Percentiles rank a stretch among this genome's conserved stretches.
Conservation (phyloP, 2,329 filamentous ascomycete genomes). For the Sclerotinia nivalis region DNA sequence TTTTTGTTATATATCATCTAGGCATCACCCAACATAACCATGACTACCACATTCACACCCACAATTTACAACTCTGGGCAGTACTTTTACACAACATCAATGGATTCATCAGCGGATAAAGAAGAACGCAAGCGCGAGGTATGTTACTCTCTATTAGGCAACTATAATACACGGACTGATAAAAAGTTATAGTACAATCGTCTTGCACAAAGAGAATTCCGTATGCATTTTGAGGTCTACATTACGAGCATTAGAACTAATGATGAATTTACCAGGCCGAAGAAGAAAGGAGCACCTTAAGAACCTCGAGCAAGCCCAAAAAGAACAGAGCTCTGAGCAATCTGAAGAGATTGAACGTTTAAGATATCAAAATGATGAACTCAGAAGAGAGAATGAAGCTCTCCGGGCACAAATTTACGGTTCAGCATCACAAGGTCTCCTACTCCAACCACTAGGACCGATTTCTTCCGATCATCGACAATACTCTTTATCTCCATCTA, state of each 20-base stretch:
- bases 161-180: background rate
- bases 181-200: constrained; percentile 43
- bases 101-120: constrained; percentile 40
- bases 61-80: constrained; percentile 32
- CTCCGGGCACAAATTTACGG: constrained; percentile 43
- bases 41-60: constrained; percentile 32
- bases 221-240: constrained; percentile 39
- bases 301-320: constrained; percentile 47
- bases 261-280: constrained; percentile 41
- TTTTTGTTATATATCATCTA: constrained; percentile 23
- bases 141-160: constrained; percentile 21
- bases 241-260: constrained; percentile 25
- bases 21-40: constrained; percentile 24
- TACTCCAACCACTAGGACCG: constrained; percentile 31
- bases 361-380: constrained; percentile 45
- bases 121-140: constrained; percentile 43
- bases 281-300: constrained; percentile 48
- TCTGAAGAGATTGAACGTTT: constrained; percentile 46
- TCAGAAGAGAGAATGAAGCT: constrained; percentile 45
- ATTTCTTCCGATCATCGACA: constrained; percentile 34
- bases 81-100: constrained; percentile 34
- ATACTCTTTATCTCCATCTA: constrained; percentile 41
- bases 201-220: constrained; percentile 48
- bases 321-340: constrained; percentile 44
- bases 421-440: constrained; percentile 37